These are phyloP conservation scores for Chalaropsis thielavioides DNA, from an alignment of 2,329 filamentous ascomycete genomes.

Conservation along the genomic window DNA sequence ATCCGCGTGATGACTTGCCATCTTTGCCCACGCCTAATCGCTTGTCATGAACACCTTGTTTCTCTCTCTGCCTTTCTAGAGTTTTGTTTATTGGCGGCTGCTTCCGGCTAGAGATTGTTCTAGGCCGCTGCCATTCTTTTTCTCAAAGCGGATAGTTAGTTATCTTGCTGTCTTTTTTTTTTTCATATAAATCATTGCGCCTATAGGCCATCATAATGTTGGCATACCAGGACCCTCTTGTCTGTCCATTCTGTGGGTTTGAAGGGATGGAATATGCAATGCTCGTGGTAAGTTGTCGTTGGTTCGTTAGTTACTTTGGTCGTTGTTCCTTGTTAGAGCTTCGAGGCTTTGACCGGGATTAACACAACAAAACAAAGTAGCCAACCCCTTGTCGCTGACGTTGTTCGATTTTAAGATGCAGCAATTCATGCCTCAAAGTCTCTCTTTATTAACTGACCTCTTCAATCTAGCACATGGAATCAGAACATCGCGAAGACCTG, in stretches of 20 bases:
- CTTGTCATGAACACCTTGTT: not conserved
- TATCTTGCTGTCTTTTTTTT: not conserved
- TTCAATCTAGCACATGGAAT: not conserved
- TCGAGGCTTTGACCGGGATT: not conserved
- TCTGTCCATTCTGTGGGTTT: conserved; percentile 10
- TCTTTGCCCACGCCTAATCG: not conserved
- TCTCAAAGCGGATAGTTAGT: not conserved
- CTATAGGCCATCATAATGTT: not conserved
- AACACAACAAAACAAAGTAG: not conserved
- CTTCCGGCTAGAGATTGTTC: not conserved
- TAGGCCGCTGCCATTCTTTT: not conserved
- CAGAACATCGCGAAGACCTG: not conserved
- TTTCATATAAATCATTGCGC: not conserved
- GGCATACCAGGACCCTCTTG: not conserved
- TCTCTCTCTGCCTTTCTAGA: not conserved
- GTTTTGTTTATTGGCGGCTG: not conserved
- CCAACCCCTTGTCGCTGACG: not conserved
- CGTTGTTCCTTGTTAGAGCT: not conserved
- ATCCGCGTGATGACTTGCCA: not conserved
- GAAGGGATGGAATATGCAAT: conserved; percentile 5
- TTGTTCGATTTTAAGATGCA: not conserved
- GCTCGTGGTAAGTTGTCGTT: conserved; percentile 9
- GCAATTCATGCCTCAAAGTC: not conserved
- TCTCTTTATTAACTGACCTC: not conserved
- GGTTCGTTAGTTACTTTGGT: not conserved